These are phyloP conservation scores for Colletotrichum godetiae DNA, from an alignment of 2,329 filamentous ascomycete genomes.

Conservation along the genomic window DNA sequence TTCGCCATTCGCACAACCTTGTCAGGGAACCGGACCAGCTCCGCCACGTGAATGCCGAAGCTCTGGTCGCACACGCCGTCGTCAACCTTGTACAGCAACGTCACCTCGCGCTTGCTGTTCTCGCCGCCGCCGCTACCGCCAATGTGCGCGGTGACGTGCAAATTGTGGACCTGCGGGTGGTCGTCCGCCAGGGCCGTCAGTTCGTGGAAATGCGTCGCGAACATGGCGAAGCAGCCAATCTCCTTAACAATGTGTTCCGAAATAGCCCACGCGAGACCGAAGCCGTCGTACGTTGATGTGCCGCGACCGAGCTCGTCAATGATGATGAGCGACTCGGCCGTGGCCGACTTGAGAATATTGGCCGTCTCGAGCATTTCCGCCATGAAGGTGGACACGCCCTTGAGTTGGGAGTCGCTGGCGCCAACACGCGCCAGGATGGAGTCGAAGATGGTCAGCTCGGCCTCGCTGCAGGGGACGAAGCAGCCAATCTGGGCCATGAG, in stretches of 20 bases:
- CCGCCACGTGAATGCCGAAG: conserved; percentile 98
- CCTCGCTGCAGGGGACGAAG: conserved; percentile 91
- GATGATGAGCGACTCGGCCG: conserved; percentile 94
- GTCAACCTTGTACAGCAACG: conserved; percentile 95
- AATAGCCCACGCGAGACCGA: conserved; percentile 98
- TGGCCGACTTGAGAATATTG: conserved; percentile 97
- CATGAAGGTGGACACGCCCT: conserved; percentile 99
- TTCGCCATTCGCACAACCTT: conserved; percentile 99
- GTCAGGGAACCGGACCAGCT: conserved; percentile 93
- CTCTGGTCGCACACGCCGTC: conserved; percentile 96
- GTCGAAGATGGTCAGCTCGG: conserved; percentile 95
- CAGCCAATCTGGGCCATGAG: conserved; percentile 97
- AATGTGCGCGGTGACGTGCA: conserved; percentile 97
- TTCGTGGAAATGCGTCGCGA: conserved; percentile 99
- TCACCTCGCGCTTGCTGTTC: conserved; percentile 81
- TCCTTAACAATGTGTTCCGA: conserved; percentile 97
- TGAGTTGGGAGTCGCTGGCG: conserved; percentile 95
- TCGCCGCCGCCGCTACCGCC: conserved; percentile 59
- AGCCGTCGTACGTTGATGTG: conserved; percentile 97
- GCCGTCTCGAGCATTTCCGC: conserved; percentile 99
- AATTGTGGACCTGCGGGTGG: conserved; percentile 87
- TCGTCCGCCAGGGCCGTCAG: conserved; percentile 90
- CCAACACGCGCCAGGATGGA: conserved; percentile 96
- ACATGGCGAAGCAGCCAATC: conserved; percentile 93
- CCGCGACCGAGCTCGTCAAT: conserved; percentile 97